These are phyloP conservation scores for Dentipellis fragilis DNA, from an alignment of 768 basidiomycete genomes.

Conservation along the genomic window DNA sequence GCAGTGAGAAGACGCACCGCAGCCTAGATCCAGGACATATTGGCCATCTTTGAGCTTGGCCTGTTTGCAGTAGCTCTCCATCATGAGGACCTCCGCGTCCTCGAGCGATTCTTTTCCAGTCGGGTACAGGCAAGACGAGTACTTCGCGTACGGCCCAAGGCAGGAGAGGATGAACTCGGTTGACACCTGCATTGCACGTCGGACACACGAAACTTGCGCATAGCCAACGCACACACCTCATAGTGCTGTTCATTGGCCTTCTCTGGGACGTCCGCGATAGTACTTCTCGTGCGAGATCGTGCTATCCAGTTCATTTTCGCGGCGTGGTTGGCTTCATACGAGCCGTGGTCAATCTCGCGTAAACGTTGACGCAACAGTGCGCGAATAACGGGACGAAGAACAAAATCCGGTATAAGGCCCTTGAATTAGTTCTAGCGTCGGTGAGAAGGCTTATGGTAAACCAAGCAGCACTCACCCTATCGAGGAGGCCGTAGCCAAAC, in stretches of 20 bases:
- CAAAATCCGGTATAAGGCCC: constrained; percentile 55
- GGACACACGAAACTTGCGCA: not conserved
- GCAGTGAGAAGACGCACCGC: constrained; percentile 29
- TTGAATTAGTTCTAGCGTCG: constrained; percentile 13
- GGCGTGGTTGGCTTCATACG: constrained; percentile 48
- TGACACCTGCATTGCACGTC: constrained; percentile 30
- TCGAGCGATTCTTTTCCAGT: constrained; percentile 48
- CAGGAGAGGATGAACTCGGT: constrained; percentile 57
- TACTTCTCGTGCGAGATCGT: constrained; percentile 33
- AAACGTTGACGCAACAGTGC: constrained; percentile 42
- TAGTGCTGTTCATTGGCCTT: constrained; percentile 74
- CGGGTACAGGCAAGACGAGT: constrained; percentile 56
- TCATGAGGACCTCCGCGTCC: constrained; percentile 56
- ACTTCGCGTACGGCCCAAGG: constrained; percentile 56
- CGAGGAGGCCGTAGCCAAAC: constrained; percentile 28
- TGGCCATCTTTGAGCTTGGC: constrained; percentile 51
- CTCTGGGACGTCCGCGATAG: constrained; percentile 51
- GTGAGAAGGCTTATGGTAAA: not conserved
- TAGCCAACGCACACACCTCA: constrained; percentile 32
- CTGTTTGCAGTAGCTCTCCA: constrained; percentile 58
- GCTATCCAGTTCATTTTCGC: constrained; percentile 63
- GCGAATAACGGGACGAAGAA: constrained; percentile 37
- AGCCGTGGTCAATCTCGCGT: constrained; percentile 50
- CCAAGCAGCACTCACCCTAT: constrained; percentile 16
- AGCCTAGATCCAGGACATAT: constrained; percentile 59